Base-by-base conservation (phyloP, 208 protist genomes). In the Crithidia mellificae region DNA sequence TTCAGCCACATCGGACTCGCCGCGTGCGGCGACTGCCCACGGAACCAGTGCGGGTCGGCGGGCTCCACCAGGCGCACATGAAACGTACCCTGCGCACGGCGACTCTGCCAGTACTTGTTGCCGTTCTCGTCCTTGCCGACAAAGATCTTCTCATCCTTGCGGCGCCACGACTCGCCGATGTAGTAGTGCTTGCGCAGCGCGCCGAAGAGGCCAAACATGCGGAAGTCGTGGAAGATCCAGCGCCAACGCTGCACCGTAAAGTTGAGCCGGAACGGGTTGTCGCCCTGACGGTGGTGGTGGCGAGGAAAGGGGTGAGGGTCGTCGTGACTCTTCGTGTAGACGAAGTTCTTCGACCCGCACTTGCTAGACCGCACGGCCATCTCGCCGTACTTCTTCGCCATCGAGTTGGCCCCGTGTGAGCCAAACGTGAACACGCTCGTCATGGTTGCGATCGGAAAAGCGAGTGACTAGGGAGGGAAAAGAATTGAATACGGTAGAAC, bases 141-240 rank as follows among this genome's bases (percentile, higher is more conserved):
- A 72, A 96, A 96, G 73, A 96, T 96, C 76, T 93, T 92, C 74
- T 96, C 91, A 70, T 94, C 91, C 80, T 93, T 92, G 38, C 87
- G 75, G 22, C 91, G 83, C 88, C 91, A 96, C 2, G 80, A 27
- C 72, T 96, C 91, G 22, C 88, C 88, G 72, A 94, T 87, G 81
- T 96, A 96, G 66, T 87, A 83, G 73, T 94, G 88, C 63, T 79
- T 78, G 41, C 69, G 51, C 8, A 96, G 14, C 9, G 85, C 81
- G n/a, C 85, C 88, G 59, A 76, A 84, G 50, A 96, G 81, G 29
- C 91, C 91, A 66, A 96, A 96, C 88, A 96, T 94, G 58, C 91
- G 91, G 65, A 96, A 92, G 71, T 96, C 91, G 70, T 96, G 91
- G 29, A 90, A 54, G 29, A 74, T 92, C 88, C 91, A 96, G n/a